Evolutionary conservation across 257 asterid genomes (phyloP), one percentile per base, ranked within the genome.

Genomic region (Penstemon barbatus): DNA sequence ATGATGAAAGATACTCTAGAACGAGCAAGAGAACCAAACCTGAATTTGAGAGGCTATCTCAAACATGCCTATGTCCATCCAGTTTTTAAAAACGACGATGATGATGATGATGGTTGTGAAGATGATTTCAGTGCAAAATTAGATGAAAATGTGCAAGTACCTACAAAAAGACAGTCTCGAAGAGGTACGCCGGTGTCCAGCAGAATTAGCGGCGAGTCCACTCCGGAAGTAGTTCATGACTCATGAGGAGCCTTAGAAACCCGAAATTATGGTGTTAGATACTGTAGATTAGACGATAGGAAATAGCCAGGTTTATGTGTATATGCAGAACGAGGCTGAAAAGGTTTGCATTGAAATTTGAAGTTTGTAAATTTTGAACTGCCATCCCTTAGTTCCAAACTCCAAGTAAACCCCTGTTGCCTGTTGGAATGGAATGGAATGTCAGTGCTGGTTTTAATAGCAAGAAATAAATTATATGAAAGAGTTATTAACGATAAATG

Each of bases 1-100:
- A 83, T 71, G 87, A 79, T 82, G 74, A 87, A 84, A 65, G 94
- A 87, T 57, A 87, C 91, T 8, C 56, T 87, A 65, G 94, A 87
- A 67, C 82, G 77, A 55, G 88, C 86, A 4, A 81, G 83, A 13
- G 91, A 85, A 36, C 94, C 87, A 7, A 71, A 58, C 63, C 71
- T 87, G 36, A 76, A 82, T 15, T 18, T 85, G 57, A 85, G 72
- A 70, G 71, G 64, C 19, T 87, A 80, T 78, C 79, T 87, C 13
- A 70, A 52, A 39, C 71, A 81, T 59, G 89, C 94, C 45, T 83
- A 81, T 57, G 62, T 85, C 55, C 94, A 87, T 57, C 94, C 94
- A 3, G 82, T 85, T 75, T 83, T 87, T 79, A 85, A 82, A 63
- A 70, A 63, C 39, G 78, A 72, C 2, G 77, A 62, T 45, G 74